Evolutionary conservation across 768 basidiomycete species (phyloP).

Genomic region (Amanita fuliginea): DNA sequence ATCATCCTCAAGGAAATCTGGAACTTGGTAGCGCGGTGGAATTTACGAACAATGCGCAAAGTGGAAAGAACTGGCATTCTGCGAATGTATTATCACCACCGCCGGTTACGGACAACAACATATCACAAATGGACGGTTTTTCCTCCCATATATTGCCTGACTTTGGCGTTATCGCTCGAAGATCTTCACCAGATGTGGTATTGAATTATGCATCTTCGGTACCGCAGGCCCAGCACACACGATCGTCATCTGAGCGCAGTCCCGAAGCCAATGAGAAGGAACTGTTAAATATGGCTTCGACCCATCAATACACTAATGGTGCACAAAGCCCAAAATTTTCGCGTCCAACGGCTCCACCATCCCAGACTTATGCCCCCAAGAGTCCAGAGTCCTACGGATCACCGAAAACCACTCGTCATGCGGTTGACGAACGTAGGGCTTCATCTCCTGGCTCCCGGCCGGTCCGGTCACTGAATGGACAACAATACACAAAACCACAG

Average conservation of each 20-base stretch:
- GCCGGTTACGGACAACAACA: neutral
- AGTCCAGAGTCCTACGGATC: conserved; percentile 1
- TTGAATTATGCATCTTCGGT: neutral
- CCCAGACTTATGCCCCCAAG: neutral
- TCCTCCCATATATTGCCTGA: neutral
- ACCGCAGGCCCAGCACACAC: too few species aligned
- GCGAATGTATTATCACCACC: neutral
- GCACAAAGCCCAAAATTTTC: neutral
- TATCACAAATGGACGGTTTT: neutral
- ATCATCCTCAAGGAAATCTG: neutral
- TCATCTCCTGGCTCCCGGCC: conserved; percentile 19
- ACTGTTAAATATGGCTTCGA: neutral
- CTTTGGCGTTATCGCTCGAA: neutral
- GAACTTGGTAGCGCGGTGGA: too few species aligned
- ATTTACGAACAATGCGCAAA: neutral
- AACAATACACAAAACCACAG: conserved; percentile 12
- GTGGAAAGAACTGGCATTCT: neutral
- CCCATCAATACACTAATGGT: neutral
- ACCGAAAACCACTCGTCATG: conserved; percentile 4
- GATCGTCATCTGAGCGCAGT: neutral
- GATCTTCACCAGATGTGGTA: conserved; percentile 1
- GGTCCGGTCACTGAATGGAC: conserved; percentile 16
- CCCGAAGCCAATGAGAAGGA: neutral
- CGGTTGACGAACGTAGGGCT: conserved; percentile 16
- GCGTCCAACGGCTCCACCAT: neutral